These are phyloP conservation scores for Penicillium paxilli DNA, from an alignment of 495 filamentous ascomycete species.

Conservation along the genomic window DNA sequence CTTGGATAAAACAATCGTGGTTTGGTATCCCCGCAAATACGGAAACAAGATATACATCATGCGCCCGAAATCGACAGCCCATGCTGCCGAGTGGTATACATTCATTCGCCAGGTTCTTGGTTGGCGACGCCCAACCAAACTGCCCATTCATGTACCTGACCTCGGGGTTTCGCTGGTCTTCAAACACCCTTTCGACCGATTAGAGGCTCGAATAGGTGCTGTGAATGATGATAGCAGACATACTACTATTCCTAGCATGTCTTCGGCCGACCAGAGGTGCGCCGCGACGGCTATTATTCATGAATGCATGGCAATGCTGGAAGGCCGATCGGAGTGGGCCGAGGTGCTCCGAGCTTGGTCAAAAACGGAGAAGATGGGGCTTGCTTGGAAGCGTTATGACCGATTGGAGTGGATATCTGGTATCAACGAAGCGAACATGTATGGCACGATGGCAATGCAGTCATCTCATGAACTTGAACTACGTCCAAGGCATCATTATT, in stretches of 20 bases:
- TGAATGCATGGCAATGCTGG: conserved; percentile 60
- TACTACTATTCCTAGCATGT: conserved; percentile 44
- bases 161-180: conserved; percentile 63
- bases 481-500: conserved; percentile 69
- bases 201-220: conserved; percentile 44
- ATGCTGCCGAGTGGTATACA: conserved; percentile 74
- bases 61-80: conserved; percentile 62
- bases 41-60: conserved; percentile 69
- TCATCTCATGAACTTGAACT: conserved; percentile 74
- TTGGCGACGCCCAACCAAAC: conserved; percentile 53
- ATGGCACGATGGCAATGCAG: conserved; percentile 72
- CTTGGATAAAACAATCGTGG: conserved; percentile 69
- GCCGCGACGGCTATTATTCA: conserved; percentile 58
- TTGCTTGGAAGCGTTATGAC: conserved; percentile 78
- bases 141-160: conserved; percentile 70
- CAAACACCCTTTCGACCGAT: conserved; percentile 60
- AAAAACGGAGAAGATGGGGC: conserved; percentile 61
- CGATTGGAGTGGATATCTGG: conserved; percentile 75
- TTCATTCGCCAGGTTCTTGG: conserved; percentile 65
- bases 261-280: conserved; percentile 50
- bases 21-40: conserved; percentile 58
- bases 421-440: conserved; percentile 70
- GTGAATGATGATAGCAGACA: conserved; percentile 37
- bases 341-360: conserved; percentile 63
- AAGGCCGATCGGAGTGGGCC: conserved; percentile 59